Conservation (phyloP, 208 protist genomes). For the Acanthamoeba royreba region DNA sequence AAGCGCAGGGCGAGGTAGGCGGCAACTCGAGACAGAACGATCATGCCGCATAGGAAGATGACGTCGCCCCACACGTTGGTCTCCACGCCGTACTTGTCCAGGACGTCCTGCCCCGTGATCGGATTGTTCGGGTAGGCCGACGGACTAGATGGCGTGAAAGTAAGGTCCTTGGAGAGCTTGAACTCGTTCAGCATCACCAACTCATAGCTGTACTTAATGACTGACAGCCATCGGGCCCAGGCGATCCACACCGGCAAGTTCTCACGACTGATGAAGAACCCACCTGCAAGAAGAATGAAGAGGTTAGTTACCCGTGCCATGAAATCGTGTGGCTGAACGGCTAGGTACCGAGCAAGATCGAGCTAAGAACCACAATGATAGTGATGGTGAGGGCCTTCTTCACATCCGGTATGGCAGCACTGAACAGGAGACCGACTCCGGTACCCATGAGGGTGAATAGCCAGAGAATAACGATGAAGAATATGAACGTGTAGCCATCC, state of each 20-base stretch:
- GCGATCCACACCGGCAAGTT: constrained; percentile 40
- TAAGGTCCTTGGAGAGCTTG: background rate
- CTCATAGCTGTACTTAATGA: constrained; percentile 53
- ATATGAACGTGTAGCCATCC: constrained; percentile 43
- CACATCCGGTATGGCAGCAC: constrained; percentile 28
- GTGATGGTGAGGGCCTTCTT: constrained; percentile 29
- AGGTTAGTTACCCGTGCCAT: no score
- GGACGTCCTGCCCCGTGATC: background rate
- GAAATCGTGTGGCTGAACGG: background rate
- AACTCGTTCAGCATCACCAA: constrained; percentile 45
- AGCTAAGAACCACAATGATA: constrained; percentile 8
- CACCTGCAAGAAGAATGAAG: background rate
- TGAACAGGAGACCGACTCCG: constrained; percentile 42
- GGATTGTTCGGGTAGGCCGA: background rate
- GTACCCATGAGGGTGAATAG: constrained; percentile 41
- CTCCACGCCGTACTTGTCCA: background rate
- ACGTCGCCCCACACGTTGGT: constrained; percentile 23
- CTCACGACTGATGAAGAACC: constrained; percentile 25
- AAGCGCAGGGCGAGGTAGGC: constrained; percentile 23
- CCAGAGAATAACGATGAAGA: constrained; percentile 48
- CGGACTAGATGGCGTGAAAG: background rate
- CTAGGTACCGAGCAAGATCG: constrained; percentile 38
- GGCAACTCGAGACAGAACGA: background rate
- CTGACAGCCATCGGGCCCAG: constrained; percentile 43
- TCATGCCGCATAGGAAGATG: constrained; percentile 24